Evolutionary conservation across 2,329 filamentous ascomycete species (phyloP), one percentile per base, ranked within the genome.

Genomic region (Colletotrichum falcatum): DNA sequence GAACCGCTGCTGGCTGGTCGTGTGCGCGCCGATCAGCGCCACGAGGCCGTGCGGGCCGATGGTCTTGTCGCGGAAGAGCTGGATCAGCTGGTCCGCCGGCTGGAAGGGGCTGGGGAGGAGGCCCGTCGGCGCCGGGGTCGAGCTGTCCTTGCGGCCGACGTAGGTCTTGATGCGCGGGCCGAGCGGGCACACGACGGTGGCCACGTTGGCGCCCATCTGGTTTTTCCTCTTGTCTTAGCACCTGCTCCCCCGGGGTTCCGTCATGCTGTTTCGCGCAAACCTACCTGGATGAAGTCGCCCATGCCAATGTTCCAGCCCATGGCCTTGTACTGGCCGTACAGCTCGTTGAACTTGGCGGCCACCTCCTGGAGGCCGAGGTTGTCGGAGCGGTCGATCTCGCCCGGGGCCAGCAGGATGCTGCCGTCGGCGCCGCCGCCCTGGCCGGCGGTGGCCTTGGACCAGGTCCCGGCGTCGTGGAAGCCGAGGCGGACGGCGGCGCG

Each of bases 11-110:
- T 83, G 83, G 3, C 84, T 84, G 5, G 84, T 83, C 1, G 84
- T 84, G 74, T 89, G 87, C 0, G 87, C 87, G 56, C 87, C 87
- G 9, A 89, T 76, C 3, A 89, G 83, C 5, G 87, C 86, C 2
- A 85, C 84, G 2, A 88, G 81, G 18, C 86, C 84, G 54, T 82
- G 82, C 0, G 83, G 81, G 23, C 77, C 78, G 72, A 89, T 87
- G 6, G 86, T 88, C 78, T 89, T 89, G 73, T 84, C 82, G 33
- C 78, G 75, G 77, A 88, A 89, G 6, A 87, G 79, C 48, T 80
- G 75, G 66, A 88, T 82, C 49, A 88, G 78, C 20, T 80, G 81
- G 28, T 84, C 80, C 28, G 85, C 84, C 14, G 77, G 73, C n/a
- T 81, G 80, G 59, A 79, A 77, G 1, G 80, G 77, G 61, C 79